These are phyloP conservation scores for Podospora pseudocomata DNA, from an alignment of 495 filamentous ascomycete species.

Conservation along the genomic window DNA sequence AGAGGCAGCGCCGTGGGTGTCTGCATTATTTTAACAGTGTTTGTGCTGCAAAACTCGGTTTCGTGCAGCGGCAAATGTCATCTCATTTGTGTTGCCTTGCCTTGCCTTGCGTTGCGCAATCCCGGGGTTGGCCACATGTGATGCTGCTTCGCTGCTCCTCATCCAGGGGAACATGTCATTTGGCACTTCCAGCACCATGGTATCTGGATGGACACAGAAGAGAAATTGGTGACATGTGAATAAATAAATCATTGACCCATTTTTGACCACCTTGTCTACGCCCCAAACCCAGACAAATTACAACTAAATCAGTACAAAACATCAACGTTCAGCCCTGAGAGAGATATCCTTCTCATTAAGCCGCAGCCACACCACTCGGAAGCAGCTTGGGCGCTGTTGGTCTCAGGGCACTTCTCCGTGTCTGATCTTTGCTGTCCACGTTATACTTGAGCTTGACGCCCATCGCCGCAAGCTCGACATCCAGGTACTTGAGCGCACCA, in stretches of 20 bases:
- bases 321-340: slow-evolving; percentile 10
- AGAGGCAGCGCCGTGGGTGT: slow-evolving; percentile 2
- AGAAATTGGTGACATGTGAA: not conserved
- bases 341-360: slow-evolving; percentile 11
- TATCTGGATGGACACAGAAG: not conserved
- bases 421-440: slow-evolving; percentile 56
- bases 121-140: slow-evolving; percentile 6
- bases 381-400: slow-evolving; percentile 20
- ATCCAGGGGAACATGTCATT: too few species aligned
- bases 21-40: slow-evolving; percentile 17
- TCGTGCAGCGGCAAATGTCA: slow-evolving; percentile 16
- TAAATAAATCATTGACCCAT: not conserved
- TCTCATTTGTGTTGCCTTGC: slow-evolving; percentile 17
- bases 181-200: not conserved
- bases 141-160: not conserved
- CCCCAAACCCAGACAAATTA: slow-evolving; percentile 8
- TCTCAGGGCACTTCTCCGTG: slow-evolving; percentile 41
- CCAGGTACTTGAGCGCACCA: slow-evolving; percentile 85
- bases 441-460: slow-evolving; percentile 57
- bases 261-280: not conserved
- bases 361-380: slow-evolving; percentile 13
- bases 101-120: not conserved
- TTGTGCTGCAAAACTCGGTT: slow-evolving; percentile 11
- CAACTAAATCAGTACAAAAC: not conserved
- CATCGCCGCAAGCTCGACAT: slow-evolving; percentile 87